Base-by-base conservation (phyloP, 2,329 filamentous ascomycete species). In the Bipolaris zeicola region DNA sequence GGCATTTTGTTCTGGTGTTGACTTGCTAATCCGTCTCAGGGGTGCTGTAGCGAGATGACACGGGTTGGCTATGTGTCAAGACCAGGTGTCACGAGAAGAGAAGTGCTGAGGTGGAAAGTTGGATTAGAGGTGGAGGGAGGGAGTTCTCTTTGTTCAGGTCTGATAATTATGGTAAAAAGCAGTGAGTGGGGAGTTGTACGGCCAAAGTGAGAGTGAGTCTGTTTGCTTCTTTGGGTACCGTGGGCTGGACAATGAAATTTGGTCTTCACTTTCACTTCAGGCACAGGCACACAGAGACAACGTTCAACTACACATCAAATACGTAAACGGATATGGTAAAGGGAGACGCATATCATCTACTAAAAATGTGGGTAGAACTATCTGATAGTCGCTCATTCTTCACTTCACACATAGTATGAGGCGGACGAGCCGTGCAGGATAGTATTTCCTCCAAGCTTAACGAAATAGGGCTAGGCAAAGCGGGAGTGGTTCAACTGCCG, bases 1-100 rank as follows among this genome's bases (percentile, higher is more conserved):
- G 57, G 45, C 54, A 62, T 62, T 13, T 14, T 58, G 22, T 10
- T 31, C 22, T n/a, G 20, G n/a, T 38, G 33, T 10, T 13, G 10
- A 31, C 10, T 31, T 31, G 28, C 28, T 20, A 22, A 20, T 20
- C 5, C 8, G 10, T 39, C 10, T 11, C 5, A 41, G 4, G 18
- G 18, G 1, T 41, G 20, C 18, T 14, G 13, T 39, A 20, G 31
- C n/a, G 33, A 37, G 45, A 26, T 11, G 18, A n/a, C 13, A 26
- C 14, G 20, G 22, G 22, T 8, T 26, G 24, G 8, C 26, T 28
- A 8, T 31, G 28, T 31, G 3, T n/a, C 13, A 43, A 28, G 7
- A 26, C 5, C 20, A 16, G n/a, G n/a, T 16, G 34, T 14, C 18
- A 13, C 3, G 39, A n/a, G 22, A 26, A 42, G 13, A 42, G n/a